These are phyloP conservation scores for Skeletonema potamos DNA, from an alignment of 108 stramenopile genomes.

Conservation along the genomic window DNA sequence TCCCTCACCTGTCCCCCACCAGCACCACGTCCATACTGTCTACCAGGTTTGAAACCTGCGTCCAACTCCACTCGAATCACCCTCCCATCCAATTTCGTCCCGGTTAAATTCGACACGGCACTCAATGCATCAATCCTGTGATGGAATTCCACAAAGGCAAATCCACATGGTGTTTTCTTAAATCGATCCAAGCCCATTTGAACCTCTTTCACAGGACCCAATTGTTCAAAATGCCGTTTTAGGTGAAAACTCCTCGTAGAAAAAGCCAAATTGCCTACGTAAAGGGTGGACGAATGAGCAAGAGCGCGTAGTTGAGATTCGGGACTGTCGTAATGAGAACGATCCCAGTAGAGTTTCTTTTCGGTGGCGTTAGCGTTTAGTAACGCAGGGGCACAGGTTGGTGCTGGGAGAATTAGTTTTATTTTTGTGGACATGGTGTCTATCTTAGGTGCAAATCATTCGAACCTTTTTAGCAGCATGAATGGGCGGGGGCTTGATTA, in stretches of 20 bases:
- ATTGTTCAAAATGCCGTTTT: slow-evolving; percentile 73
- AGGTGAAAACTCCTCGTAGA: slow-evolving; percentile 88
- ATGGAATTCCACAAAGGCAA: slow-evolving; percentile 93
- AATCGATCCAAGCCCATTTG: slow-evolving; percentile 93
- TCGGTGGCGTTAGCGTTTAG: slow-evolving; percentile 69
- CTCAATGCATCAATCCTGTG: slow-evolving; percentile 67
- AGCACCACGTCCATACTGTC: slow-evolving; percentile 92
- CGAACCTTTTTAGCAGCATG: no score
- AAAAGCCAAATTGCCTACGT: slow-evolving; percentile 96
- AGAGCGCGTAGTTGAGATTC: slow-evolving; percentile 77
- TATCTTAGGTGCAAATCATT: neutral
- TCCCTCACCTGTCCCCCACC: slow-evolving; percentile 95
- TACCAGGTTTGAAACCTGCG: slow-evolving; percentile 92
- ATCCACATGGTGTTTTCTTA: slow-evolving; percentile 90
- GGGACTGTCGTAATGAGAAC: slow-evolving; percentile 75
- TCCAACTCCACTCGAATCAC: slow-evolving; percentile 95
- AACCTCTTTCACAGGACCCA: slow-evolving; percentile 85
- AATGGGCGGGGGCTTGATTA: no score
- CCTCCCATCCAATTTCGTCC: slow-evolving; percentile 89
- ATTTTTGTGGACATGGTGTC: slow-evolving; percentile 2
- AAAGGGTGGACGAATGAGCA: slow-evolving; percentile 71
- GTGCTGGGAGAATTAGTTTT: slow-evolving; percentile 35
- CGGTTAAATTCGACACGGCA: slow-evolving; percentile 75
- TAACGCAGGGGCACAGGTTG: slow-evolving; percentile 66
- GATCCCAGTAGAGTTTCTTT: slow-evolving; percentile 85